phyloP scores from a whole-genome alignment of 2,329 filamentous ascomycete genomes.

The Verticillium longisporum region DNA sequence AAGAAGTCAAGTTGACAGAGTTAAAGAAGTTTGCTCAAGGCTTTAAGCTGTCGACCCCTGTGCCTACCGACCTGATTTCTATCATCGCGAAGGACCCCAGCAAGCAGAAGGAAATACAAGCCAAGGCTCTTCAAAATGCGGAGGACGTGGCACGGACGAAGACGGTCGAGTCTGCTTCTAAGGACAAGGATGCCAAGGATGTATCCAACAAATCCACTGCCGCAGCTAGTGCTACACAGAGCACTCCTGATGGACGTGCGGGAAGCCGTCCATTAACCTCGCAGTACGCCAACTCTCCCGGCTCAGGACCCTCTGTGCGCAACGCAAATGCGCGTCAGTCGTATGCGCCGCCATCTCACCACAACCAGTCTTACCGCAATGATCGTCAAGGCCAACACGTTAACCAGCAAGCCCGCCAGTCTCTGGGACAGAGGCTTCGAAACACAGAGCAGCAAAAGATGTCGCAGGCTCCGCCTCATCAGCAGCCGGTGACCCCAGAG shows the following conservation, averaged over 20 bases:
- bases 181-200: conserved; percentile 49
- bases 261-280: conserved; percentile 21
- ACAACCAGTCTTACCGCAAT: conserved; percentile 39
- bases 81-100: conserved; percentile 95
- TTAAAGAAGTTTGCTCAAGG: conserved; percentile 89
- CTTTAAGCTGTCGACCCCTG: conserved; percentile 91
- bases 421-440: conserved; percentile 42
- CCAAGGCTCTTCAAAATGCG: conserved; percentile 73
- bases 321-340: conserved; percentile 42
- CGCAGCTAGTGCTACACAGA: conserved; percentile 12
- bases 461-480: conserved; percentile 26
- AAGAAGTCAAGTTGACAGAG: conserved; percentile 88
- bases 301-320: conserved; percentile 22
- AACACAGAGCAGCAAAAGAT: conserved; percentile 46
- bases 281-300: background rate
- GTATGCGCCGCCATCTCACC: conserved; percentile 39
- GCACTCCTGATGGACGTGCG: conserved; percentile 19
- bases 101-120: conserved; percentile 89
- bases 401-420: conserved; percentile 29
- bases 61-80: conserved; percentile 83
- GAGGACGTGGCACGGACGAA: conserved; percentile 51
- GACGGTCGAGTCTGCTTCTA: conserved; percentile 31
- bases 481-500: conserved; percentile 48
- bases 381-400: conserved; percentile 38
- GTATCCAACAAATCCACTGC: conserved; percentile 29